Base-by-base conservation (phyloP, 1,284 basidiomycete genomes). In the Ganoderma sinense region DNA sequence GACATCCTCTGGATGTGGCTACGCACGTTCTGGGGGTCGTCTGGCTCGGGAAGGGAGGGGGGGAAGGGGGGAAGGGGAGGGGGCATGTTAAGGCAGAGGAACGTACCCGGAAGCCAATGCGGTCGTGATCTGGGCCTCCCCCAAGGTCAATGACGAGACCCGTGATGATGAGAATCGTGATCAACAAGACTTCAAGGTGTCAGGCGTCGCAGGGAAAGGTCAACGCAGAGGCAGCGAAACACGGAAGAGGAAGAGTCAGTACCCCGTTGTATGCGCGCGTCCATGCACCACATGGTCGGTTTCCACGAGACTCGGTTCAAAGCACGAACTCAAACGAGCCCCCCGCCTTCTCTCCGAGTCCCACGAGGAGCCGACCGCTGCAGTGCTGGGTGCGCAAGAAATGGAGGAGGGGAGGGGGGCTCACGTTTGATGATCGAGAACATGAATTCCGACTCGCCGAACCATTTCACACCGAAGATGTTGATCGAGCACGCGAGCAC, bases 111-210 rank as follows among this genome's bases (percentile, higher is more conserved):
- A 93, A 93, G 5, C 92, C 91, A 66, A 88, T 75, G 48, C 88
- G 84, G 16, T 89, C 83, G 71, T 85, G 82, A 40, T 84, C 71
- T 1, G 91, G 91, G 2, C 88, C 91, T 72, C 91, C 92, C 65
- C 92, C 93, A 29, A 92, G 86, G 76, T 93, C 91, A 67, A 94
- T 86, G 69, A 93, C 80, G 59, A 94, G 82, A 65, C 91, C 91
- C 64, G 86, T 82, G 65, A 94, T 76, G 71, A 93, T 87, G 58
- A 93, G 82, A 26, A 88, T 85, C 58, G 86, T 86, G 66, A 92
- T 91, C 62, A 91, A 79, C 18, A 79, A 75, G 39, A 91, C 88
- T 89, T 72, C 10, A 41, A 26, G 11, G 13, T 16, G n/a, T 51
- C 7, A n/a, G 20, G n/a, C 8, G 23, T 6, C n/a, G 23, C 23